Evolutionary conservation across 1,284 basidiomycete species (phyloP).

Genomic region (Irpex sp.): DNA sequence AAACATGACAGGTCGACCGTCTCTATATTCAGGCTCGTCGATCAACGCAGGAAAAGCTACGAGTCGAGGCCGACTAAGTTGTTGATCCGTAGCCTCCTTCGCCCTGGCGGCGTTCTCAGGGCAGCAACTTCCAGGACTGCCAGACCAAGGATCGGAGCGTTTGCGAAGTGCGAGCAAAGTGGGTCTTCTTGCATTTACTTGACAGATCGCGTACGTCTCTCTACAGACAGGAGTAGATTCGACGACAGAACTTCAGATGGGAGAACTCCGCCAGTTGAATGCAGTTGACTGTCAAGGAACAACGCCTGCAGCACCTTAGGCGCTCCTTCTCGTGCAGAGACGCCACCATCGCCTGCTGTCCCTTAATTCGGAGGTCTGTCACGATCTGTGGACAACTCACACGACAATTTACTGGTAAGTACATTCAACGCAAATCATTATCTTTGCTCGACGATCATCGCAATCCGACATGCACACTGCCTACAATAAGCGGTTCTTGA

Average conservation of each 20-base stretch:
- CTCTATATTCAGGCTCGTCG: neutral
- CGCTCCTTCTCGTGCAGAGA: neutral
- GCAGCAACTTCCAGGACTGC: too few species aligned
- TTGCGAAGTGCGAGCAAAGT: neutral
- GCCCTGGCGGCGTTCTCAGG: too few species aligned
- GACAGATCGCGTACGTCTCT: neutral
- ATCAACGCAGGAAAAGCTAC: neutral
- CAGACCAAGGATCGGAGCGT: too few species aligned
- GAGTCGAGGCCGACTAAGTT: neutral
- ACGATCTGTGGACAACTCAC: too few species aligned
- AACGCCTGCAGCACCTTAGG: neutral
- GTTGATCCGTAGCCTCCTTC: neutral
- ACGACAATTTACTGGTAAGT: too few species aligned
- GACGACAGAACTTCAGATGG: neutral
- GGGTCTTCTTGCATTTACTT: neutral
- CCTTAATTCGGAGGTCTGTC: too few species aligned
- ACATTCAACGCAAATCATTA: too few species aligned
- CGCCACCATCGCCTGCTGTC: too few species aligned
- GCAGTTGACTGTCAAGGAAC: neutral
- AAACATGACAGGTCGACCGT: neutral
- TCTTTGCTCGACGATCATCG: too few species aligned
- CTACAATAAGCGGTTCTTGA: too few species aligned
- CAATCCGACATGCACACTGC: too few species aligned
- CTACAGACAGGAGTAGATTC: neutral
- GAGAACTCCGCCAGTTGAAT: neutral